Conservation (phyloP, 2,329 filamentous ascomycete species). For the Aspergillus sp. region DNA sequence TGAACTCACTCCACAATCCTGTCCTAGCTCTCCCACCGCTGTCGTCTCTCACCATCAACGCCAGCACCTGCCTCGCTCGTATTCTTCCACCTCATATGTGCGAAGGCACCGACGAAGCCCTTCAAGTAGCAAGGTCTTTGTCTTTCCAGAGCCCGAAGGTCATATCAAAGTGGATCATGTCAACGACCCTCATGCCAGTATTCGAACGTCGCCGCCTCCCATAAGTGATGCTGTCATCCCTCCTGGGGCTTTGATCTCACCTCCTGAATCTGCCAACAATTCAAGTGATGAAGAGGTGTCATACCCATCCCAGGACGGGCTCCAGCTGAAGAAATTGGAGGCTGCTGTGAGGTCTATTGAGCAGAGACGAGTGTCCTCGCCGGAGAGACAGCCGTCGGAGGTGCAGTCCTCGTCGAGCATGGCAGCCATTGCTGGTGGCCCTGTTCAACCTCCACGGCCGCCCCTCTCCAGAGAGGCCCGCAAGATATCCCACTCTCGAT, state of each 20-base stretch:
- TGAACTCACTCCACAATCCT: slow-evolving; percentile 43
- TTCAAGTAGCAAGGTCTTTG: slow-evolving; percentile 45
- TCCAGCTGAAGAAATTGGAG: slow-evolving; percentile 67
- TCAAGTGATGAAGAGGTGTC: slow-evolving; percentile 74
- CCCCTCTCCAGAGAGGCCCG: slow-evolving; percentile 57
- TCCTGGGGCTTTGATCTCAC: slow-evolving; percentile 82
- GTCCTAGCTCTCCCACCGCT: slow-evolving; percentile 21
- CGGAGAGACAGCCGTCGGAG: slow-evolving; percentile 26
- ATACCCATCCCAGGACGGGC: slow-evolving; percentile 46
- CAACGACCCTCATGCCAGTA: slow-evolving; percentile 56
- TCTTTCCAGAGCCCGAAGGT: slow-evolving; percentile 33
- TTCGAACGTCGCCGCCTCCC: slow-evolving; percentile 83
- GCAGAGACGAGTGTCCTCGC: slow-evolving; percentile 32
- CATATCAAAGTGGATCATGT: slow-evolving; percentile 22
- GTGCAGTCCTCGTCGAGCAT: slow-evolving; percentile 33
- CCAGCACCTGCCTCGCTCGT: slow-evolving; percentile 56
- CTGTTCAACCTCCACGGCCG: slow-evolving; percentile 29
- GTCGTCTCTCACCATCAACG: slow-evolving; percentile 32
- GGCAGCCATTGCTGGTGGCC: slow-evolving; percentile 22
- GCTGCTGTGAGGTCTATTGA: slow-evolving; percentile 81
- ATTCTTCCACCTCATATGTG: slow-evolving; percentile 62
- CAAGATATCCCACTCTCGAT: slow-evolving; percentile 63
- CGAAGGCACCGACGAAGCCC: slow-evolving; percentile 63
- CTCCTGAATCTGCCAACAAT: slow-evolving; percentile 78
- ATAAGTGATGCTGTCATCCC: slow-evolving; percentile 76